Base-by-base conservation (phyloP, 768 basidiomycete genomes). In the Crucibulum laeve region DNA sequence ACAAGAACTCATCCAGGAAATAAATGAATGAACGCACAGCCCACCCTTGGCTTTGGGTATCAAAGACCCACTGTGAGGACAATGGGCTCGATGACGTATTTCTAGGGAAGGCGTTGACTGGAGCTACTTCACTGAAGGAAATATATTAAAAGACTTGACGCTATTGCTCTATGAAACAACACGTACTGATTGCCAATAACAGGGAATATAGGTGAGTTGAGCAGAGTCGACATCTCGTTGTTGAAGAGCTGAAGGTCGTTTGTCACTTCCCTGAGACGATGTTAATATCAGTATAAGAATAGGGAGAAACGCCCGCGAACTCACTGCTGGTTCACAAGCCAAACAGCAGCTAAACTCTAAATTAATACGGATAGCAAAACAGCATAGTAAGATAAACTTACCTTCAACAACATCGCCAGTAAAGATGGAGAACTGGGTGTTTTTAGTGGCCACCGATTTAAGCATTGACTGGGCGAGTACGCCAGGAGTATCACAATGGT, bases 391-490 rank as follows among this genome's bases (percentile, higher is more conserved):
- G 14, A 28, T 17, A 10, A 10, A 24, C 14, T 14, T 6, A 77
- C 79, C 75, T 60, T 82, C 80, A 4, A 82, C 70, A 4, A 82
- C 75, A 53, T 83, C 81, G 4, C 81, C 82, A 2, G 81, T 84
- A 51, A 82, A 83, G 25, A 84, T 71, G 4, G 76, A 69, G 54
- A 80, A 81, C 6, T 58, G 55, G 13, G 66, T 67, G 14, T 62
- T 59, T 30, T 62, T 51, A 4, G 53, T 42, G 26, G 71, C 59
- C 8, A 76, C 66, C 13, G 69, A 68, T 10, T 59, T 53, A 3
- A 82, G 60, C 73, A 80, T 72, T 28, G 72, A 76, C 14, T 74
- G 66, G 0, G 70, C 71, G 22, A 84, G 62, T 1, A 55, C 52
- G 1, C 66, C 58, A 2, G 80, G 74, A 0, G 76, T 68, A 52